Evolutionary conservation across 2,329 filamentous ascomycete genomes (phyloP).

Genomic region (Fusarium verrucosum): DNA sequence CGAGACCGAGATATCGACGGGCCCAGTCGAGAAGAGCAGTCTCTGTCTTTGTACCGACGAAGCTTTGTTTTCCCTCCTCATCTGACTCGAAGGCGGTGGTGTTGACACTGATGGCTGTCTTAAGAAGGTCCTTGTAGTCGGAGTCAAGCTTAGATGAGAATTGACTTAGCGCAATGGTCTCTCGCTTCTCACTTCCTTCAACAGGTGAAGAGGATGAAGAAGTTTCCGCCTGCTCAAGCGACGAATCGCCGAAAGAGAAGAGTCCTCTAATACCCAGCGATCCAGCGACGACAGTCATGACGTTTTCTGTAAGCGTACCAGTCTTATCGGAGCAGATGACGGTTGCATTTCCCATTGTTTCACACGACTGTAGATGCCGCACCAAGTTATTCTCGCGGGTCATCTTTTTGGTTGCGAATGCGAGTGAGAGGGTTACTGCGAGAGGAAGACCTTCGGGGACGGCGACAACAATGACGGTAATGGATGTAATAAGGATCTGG

Average conservation of each 20-base stretch:
- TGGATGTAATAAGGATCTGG: slow-evolving; percentile 70
- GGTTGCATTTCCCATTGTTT: slow-evolving; percentile 76
- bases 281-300: slow-evolving; percentile 78
- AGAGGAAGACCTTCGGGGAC: slow-evolving; percentile 73
- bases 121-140: slow-evolving; percentile 28
- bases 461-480: slow-evolving; percentile 73
- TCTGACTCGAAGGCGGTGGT: slow-evolving; percentile 65
- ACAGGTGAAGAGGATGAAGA: too few relatives aligned
- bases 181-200: slow-evolving; percentile 5
- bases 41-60: slow-evolving; percentile 66
- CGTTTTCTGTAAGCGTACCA: slow-evolving; percentile 63
- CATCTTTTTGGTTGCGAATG: slow-evolving; percentile 74
- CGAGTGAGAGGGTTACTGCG: slow-evolving; percentile 72
- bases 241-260: slow-evolving; percentile 56
- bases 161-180: slow-evolving; percentile 8
- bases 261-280: slow-evolving; percentile 48
- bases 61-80: slow-evolving; percentile 53
- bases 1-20: slow-evolving; percentile 59
- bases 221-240: slow-evolving; percentile 44
- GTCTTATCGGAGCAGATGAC: slow-evolving; percentile 77
- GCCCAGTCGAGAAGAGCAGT: slow-evolving; percentile 62
- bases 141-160: slow-evolving; percentile 23
- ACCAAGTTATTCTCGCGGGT: slow-evolving; percentile 76
- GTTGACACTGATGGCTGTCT: slow-evolving; percentile 59
- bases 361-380: slow-evolving; percentile 71